These are phyloP conservation scores for Arthrobotrys sphaeroides DNA, from an alignment of 2,329 filamentous ascomycete species.

Conservation along the genomic window DNA sequence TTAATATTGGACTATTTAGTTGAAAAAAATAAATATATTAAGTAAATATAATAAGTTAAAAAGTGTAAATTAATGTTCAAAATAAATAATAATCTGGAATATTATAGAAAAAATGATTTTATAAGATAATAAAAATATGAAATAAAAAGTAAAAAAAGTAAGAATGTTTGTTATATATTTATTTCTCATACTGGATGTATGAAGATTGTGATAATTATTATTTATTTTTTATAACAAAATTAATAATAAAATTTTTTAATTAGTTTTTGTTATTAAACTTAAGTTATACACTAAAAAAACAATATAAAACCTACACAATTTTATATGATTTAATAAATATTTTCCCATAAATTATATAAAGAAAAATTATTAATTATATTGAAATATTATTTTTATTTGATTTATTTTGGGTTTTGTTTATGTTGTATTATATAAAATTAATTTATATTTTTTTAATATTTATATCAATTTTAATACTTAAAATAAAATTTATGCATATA, in stretches of 20 bases:
- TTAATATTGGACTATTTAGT: too few relatives aligned
- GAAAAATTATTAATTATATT: conserved; percentile 4
- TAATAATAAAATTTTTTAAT: neutral
- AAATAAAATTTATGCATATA: neutral
- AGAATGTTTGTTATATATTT: too few relatives aligned
- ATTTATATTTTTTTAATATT: neutral
- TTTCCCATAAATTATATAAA: neutral
- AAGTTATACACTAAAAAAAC: neutral
- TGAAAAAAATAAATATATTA: too few relatives aligned
- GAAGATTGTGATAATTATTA: too few relatives aligned
- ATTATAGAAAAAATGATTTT: too few relatives aligned
- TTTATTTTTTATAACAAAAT: neutral
- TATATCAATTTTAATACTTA: neutral
- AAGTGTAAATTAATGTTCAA: too few relatives aligned
- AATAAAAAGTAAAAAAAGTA: too few relatives aligned
- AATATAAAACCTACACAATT: neutral
- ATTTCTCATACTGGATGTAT: too few relatives aligned
- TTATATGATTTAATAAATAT: neutral
- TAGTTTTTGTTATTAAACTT: neutral
- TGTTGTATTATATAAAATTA: neutral
- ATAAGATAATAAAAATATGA: too few relatives aligned
- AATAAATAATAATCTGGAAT: too few relatives aligned
- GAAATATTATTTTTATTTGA: neutral
- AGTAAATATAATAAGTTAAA: too few relatives aligned
- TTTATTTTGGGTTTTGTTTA: neutral